Percentiles rank a stretch among this genome's conserved stretches.
phyloP scores from a whole-genome alignment of 1,284 basidiomycete genomes.

The Melanopsichium pennsylvanicum region DNA sequence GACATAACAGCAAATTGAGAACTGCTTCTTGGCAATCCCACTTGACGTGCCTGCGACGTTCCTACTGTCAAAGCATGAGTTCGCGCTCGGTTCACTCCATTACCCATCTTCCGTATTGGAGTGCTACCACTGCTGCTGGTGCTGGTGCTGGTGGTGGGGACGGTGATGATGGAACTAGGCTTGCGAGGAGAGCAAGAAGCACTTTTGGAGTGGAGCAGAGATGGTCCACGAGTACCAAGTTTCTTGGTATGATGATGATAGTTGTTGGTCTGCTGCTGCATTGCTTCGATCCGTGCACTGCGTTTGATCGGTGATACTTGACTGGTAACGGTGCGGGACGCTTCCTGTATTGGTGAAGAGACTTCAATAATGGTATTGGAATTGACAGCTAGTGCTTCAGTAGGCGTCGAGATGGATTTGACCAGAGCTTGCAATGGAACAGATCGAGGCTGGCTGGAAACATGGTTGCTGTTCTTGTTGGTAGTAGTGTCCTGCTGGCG shows the following conservation, averaged over 20 bases:
- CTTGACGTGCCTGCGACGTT: slow-evolving; percentile 40
- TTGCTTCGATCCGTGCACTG: slow-evolving; percentile 38
- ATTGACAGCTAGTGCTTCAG: no score
- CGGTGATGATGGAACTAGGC: background rate
- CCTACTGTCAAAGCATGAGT: no score
- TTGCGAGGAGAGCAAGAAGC: slow-evolving; percentile 21
- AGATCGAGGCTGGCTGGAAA: no score
- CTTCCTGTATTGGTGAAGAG: no score
- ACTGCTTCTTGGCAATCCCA: slow-evolving; percentile 25
- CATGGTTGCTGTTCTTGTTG: no score
- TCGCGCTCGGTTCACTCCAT: no score
- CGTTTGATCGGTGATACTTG: slow-evolving; percentile 33
- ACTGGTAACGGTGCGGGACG: background rate
- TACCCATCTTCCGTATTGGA: no score
- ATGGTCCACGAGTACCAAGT: slow-evolving; percentile 29
- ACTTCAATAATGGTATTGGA: no score
- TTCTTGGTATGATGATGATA: slow-evolving; percentile 8
- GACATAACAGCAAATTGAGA: slow-evolving; percentile 22
- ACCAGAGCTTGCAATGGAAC: no score
- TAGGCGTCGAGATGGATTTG: no score
- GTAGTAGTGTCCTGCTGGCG: no score
- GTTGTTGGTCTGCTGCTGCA: slow-evolving; percentile 9
- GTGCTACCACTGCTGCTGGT: slow-evolving; percentile 1
- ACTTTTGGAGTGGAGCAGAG: slow-evolving; percentile 7
- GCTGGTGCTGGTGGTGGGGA: slow-evolving; percentile 1